Evolutionary conservation across 2,329 filamentous ascomycete species (phyloP).

Genomic region (Aspergillus aculeatus): DNA sequence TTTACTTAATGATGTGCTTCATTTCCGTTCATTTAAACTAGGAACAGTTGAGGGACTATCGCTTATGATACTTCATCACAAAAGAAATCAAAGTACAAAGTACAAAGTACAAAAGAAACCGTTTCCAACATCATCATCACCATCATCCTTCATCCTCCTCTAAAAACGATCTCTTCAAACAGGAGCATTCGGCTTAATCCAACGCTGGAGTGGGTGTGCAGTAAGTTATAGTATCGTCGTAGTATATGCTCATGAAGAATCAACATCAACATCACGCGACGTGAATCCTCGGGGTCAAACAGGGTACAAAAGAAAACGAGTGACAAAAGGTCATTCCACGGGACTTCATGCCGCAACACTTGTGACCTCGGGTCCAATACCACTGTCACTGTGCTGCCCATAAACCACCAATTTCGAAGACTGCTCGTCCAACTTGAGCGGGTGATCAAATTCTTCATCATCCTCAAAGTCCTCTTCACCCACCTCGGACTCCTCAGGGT

Average conservation of each 20-base stretch:
- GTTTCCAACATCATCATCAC: background rate
- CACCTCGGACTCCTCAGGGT: constrained; percentile 5
- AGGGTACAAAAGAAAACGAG: background rate
- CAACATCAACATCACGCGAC: background rate
- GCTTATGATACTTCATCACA: background rate
- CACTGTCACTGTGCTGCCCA: constrained; percentile 31
- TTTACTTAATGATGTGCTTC: too few relatives aligned
- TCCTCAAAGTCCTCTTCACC: background rate
- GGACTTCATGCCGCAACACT: constrained; percentile 15
- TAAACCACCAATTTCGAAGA: constrained; percentile 31
- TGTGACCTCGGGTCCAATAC: constrained; percentile 30
- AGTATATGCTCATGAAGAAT: background rate
- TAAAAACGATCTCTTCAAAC: background rate
- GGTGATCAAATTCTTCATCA: constrained; percentile 17
- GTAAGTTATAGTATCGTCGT: background rate
- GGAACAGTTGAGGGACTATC: background rate
- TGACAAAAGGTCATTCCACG: constrained; percentile 3
- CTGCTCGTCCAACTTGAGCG: constrained; percentile 15
- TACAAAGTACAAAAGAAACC: constrained; percentile 22
- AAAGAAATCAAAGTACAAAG: constrained; percentile 24
- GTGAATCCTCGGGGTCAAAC: background rate
- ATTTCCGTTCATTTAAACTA: too few relatives aligned
- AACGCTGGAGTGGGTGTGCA: background rate
- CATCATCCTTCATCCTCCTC: background rate
- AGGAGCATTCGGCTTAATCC: background rate